These are phyloP conservation scores for Turritis glabra DNA, from an alignment of 345 rosid species.

Conservation along the genomic window DNA sequence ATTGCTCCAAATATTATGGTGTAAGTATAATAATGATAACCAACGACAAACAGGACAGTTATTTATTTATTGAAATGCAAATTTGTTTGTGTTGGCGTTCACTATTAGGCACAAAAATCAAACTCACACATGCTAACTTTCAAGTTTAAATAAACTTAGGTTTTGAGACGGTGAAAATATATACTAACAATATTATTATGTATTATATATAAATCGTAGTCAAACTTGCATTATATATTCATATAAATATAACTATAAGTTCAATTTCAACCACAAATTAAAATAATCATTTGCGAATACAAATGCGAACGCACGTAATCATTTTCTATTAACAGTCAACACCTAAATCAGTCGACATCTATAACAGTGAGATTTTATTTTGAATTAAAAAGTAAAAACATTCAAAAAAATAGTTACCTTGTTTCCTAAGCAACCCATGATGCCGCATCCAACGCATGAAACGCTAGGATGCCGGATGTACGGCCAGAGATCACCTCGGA, in stretches of 20 bases:
- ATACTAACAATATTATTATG: neutral
- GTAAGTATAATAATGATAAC: neutral
- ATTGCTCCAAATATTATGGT: neutral
- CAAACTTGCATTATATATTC: neutral
- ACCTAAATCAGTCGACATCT: slow-evolving; percentile 8
- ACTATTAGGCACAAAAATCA: neutral
- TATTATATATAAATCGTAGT: neutral
- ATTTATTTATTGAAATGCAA: neutral
- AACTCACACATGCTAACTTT: neutral
- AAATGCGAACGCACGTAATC: neutral
- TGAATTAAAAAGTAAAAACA: neutral
- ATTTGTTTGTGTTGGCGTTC: neutral
- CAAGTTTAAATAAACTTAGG: neutral
- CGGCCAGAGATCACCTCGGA: slow-evolving; percentile 54
- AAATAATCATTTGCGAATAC: neutral
- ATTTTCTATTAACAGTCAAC: slow-evolving; percentile 26
- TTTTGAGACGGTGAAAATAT: neutral
- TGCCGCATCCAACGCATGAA: slow-evolving; percentile 80
- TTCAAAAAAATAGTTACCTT: slow-evolving; percentile 45
- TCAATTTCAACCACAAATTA: slow-evolving; percentile 24
- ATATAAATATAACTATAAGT: neutral
- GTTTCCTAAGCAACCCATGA: slow-evolving; percentile 82
- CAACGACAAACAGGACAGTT: neutral
- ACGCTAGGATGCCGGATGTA: slow-evolving; percentile 57
- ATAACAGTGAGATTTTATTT: slow-evolving; percentile 19